These are phyloP conservation scores for Plasmodium knowlesi DNA, from an alignment of 169 alveolate genomes.

Conservation along the genomic window DNA sequence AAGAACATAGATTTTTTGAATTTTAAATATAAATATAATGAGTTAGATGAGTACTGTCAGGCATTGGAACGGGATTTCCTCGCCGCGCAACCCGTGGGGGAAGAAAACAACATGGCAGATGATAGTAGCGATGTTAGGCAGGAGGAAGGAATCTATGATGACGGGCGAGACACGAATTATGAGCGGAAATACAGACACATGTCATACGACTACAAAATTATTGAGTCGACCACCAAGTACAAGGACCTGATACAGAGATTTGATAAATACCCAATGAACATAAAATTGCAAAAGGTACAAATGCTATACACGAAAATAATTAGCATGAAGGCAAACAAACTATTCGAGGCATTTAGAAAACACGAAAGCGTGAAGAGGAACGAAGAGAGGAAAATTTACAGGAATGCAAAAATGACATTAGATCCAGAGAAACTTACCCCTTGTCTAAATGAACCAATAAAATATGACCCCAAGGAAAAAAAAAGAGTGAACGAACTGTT, in stretches of 20 bases:
- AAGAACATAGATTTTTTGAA: constrained; percentile 53
- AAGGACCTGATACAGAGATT: constrained; percentile 31
- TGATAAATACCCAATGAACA: constrained; percentile 42
- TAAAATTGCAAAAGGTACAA: constrained; percentile 50
- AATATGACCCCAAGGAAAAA: constrained; percentile 80
- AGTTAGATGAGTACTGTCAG: constrained; percentile 45
- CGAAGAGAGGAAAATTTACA: constrained; percentile 34
- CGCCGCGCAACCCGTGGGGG: background rate
- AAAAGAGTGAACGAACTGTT: constrained; percentile 76
- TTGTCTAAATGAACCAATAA: constrained; percentile 81
- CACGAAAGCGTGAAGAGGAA: constrained; percentile 67
- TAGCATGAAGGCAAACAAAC: constrained; percentile 51
- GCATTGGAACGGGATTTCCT: background rate
- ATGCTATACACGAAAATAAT: constrained; percentile 44
- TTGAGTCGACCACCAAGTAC: constrained; percentile 32
- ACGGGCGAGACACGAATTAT: constrained; percentile 10
- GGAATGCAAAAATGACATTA: constrained; percentile 44
- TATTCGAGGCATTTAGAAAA: constrained; percentile 74
- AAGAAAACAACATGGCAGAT: background rate
- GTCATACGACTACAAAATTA: constrained; percentile 55
- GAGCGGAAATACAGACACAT: constrained; percentile 34
- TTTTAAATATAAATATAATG: constrained; percentile 57
- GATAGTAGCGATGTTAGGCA: background rate
- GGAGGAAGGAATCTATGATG: background rate
- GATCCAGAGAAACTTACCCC: constrained; percentile 82